A percentile compares a stretch with the other conserved stretches of the same genome.
Evolutionary conservation across 2,329 filamentous ascomycete genomes (phyloP).

Genomic region (Aureobasidium subglaciale): DNA sequence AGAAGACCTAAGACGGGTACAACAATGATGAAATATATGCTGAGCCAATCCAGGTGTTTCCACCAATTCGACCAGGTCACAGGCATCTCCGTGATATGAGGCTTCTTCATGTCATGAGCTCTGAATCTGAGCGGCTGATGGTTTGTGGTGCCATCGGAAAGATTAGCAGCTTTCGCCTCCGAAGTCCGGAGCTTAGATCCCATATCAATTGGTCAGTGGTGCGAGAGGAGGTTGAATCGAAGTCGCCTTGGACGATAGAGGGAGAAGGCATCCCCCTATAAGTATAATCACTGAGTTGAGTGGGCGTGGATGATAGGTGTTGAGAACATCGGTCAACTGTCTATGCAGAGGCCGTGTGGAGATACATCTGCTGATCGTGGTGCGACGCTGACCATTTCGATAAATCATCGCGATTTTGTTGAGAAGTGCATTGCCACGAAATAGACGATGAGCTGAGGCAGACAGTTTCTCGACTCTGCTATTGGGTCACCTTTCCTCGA

Average conservation of each 20-base stretch:
- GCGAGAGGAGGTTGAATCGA: not conserved
- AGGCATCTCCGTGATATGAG: constrained; percentile 76
- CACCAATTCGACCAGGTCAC: constrained; percentile 81
- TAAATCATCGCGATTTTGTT: not conserved
- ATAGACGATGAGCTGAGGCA: not conserved
- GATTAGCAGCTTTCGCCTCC: too few relatives aligned
- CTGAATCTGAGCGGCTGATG: not conserved
- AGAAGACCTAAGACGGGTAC: constrained; percentile 69
- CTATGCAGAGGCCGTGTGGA: constrained; percentile 3
- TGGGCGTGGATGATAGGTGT: too few relatives aligned
- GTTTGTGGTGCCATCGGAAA: not conserved
- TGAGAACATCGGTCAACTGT: not conserved
- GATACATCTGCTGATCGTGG: constrained; percentile 9
- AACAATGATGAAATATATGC: constrained; percentile 71
- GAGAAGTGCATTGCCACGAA: not conserved
- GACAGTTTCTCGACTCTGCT: not conserved
- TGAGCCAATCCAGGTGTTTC: constrained; percentile 91
- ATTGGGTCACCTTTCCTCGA: not conserved
- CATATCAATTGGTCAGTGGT: not conserved
- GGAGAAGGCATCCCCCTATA: not conserved
- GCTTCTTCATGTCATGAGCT: constrained; percentile 25
- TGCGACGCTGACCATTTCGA: not conserved
- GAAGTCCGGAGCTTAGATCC: not conserved
- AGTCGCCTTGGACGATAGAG: not conserved
- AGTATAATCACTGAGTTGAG: not conserved